Conservation (phyloP, 2,329 filamentous ascomycete genomes). For the Periconia sp. region DNA sequence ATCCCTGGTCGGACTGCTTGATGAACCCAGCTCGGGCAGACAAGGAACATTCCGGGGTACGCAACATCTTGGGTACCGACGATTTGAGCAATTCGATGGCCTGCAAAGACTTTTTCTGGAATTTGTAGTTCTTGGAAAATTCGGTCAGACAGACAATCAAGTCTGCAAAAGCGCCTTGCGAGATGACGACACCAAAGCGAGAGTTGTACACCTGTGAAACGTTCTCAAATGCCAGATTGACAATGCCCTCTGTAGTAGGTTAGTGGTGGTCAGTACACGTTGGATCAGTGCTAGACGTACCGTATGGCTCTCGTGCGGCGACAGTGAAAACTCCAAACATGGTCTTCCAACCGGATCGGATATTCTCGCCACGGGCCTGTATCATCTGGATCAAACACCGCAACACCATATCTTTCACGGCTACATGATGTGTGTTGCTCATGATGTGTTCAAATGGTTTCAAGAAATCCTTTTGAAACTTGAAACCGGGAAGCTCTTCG, state of each 20-base stretch:
- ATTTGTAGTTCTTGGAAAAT: slow-evolving; percentile 97
- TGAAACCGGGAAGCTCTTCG: slow-evolving; percentile 96
- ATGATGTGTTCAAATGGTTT: slow-evolving; percentile 99
- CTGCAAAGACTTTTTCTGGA: slow-evolving; percentile 97
- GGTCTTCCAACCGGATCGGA: slow-evolving; percentile 95
- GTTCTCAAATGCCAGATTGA: slow-evolving; percentile 95
- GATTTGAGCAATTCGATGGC: slow-evolving; percentile 94
- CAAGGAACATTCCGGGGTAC: slow-evolving; percentile 90
- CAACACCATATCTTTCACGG: slow-evolving; percentile 96
- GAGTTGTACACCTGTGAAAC: slow-evolving; percentile 95
- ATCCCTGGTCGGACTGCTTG: slow-evolving; percentile 51
- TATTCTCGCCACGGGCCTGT: slow-evolving; percentile 92
- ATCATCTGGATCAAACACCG: slow-evolving; percentile 99
- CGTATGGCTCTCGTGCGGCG: slow-evolving; percentile 85
- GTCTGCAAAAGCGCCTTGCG: slow-evolving; percentile 94
- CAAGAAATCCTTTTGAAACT: slow-evolving; percentile 98
- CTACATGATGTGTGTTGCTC: slow-evolving; percentile 84
- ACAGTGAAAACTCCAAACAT: slow-evolving; percentile 99
- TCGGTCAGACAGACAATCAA: slow-evolving; percentile 94
- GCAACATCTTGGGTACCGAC: slow-evolving; percentile 91
- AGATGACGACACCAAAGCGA: slow-evolving; percentile 92
- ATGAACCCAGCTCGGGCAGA: slow-evolving; percentile 64
- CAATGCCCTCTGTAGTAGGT: slow-evolving; percentile 73
- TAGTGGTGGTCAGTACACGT: slow-evolving; percentile 7
- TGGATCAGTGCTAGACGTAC: slow-evolving; percentile 41